phyloP scores from a whole-genome alignment of 805 yeast genomes.

The Candida suzukii region DNA sequence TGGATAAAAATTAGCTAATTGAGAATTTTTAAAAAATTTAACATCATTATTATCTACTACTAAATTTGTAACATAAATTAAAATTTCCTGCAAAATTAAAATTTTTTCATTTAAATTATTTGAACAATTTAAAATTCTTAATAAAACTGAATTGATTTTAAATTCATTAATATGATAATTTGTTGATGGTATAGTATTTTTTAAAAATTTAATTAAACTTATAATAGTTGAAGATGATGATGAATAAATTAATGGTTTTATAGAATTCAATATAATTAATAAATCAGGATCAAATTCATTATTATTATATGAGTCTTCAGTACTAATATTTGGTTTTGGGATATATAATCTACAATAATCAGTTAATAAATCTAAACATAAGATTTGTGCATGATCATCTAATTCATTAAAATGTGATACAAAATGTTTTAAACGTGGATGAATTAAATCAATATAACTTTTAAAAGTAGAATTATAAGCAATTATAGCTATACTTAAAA shows the following conservation, averaged over 20 bases:
- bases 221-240: slow-evolving; percentile 55
- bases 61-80: slow-evolving; percentile 25
- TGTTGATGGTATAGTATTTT: slow-evolving; percentile 51
- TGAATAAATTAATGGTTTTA: slow-evolving; percentile 41
- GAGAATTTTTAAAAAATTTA: slow-evolving; percentile 22
- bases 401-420: slow-evolving; percentile 35
- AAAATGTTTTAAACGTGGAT: slow-evolving; percentile 53
- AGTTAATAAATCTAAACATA: slow-evolving; percentile 53
- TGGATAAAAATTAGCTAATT: slow-evolving; percentile 45
- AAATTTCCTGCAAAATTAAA: slow-evolving; percentile 41
- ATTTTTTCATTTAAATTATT: slow-evolving; percentile 23
- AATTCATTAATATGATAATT: slow-evolving; percentile 33
- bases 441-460: slow-evolving; percentile 57
- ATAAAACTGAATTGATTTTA: slow-evolving; percentile 43
- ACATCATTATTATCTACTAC: no score
- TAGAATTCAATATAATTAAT: slow-evolving; percentile 40
- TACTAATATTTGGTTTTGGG: slow-evolving; percentile 41
- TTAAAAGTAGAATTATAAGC: slow-evolving; percentile 48
- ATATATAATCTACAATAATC: slow-evolving; percentile 60
- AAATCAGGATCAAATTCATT: slow-evolving; percentile 46
- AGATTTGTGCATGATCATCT: slow-evolving; percentile 68
- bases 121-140: slow-evolving; percentile 19
- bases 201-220: slow-evolving; percentile 49
- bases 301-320: no score
- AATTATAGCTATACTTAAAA: slow-evolving; percentile 62